Percentiles rank a stretch among this genome's conserved stretches.
These are phyloP conservation scores for Halophytophthora batemanensis DNA, from an alignment of 352 stramenopile species.

Conservation along the genomic window DNA sequence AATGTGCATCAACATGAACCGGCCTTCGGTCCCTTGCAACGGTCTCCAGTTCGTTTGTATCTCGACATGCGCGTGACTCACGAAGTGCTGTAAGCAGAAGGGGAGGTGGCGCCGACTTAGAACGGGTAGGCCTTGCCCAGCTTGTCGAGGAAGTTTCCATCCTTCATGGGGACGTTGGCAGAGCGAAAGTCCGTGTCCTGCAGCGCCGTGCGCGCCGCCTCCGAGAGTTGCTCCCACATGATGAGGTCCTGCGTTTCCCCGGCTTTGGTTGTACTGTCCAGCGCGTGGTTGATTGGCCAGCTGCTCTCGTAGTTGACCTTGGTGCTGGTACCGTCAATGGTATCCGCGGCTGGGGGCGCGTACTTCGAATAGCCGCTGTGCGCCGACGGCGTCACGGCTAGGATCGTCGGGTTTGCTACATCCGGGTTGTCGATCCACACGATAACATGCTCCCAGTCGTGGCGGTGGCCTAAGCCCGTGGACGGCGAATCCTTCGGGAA, in stretches of 20 bases:
- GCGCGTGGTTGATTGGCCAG: constrained; percentile 11
- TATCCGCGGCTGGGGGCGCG: no score
- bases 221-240: constrained; percentile 12
- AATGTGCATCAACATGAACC: no score
- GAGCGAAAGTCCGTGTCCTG: constrained; percentile 14
- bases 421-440: constrained; percentile 32
- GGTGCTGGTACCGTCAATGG: no score
- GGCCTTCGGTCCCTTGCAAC: no score
- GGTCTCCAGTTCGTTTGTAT: no score
- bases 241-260: constrained; percentile 15
- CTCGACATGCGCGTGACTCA: no score
- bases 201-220: constrained; percentile 9
- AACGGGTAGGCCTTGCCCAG: constrained; percentile 4
- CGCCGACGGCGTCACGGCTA: constrained; percentile 10
- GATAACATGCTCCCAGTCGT: constrained; percentile 35
- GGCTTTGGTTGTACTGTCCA: constrained; percentile 2
- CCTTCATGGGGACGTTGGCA: constrained; percentile 17
- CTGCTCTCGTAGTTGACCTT: constrained; percentile 8
- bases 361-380: constrained; percentile 15
- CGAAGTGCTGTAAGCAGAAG: no score
- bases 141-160: constrained; percentile 15
- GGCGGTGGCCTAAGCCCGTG: constrained; percentile 24
- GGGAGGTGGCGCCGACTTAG: no score
- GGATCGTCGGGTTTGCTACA: constrained; percentile 10
- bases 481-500: constrained; percentile 32